A percentile compares a stretch with the other conserved stretches of the same genome.
phyloP scores from a whole-genome alignment of 306 rosid genomes.

The Pyrus communis region DNA sequence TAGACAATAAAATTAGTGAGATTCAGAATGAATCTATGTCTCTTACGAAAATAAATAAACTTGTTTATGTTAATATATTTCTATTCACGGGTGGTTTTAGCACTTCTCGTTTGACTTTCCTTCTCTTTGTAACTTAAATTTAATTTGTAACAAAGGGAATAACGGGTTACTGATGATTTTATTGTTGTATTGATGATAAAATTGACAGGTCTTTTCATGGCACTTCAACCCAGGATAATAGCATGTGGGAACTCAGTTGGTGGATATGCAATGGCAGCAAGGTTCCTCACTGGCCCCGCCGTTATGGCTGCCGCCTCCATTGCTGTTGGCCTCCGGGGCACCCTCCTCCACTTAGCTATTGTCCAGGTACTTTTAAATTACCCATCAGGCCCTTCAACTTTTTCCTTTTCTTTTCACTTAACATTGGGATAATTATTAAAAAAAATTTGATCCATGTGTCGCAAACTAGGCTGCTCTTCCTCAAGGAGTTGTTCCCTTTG shows the following conservation, averaged over 20 bases:
- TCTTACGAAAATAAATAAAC: no score
- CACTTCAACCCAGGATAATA: conserved; percentile 91
- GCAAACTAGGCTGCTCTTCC: conserved; percentile 83
- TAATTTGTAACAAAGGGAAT: no score
- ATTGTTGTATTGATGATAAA: background rate
- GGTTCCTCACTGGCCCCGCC: conserved; percentile 95
- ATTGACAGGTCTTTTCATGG: conserved; percentile 81
- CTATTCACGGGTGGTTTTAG: no score
- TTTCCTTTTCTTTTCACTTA: no score
- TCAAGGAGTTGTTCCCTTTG: conserved; percentile 96
- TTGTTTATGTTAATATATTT: no score
- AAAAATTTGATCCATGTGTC: background rate
- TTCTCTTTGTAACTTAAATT: no score
- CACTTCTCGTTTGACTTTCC: no score
- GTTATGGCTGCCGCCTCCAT: conserved; percentile 96
- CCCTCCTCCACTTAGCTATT: conserved; percentile 81
- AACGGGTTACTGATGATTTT: background rate
- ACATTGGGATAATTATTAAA: background rate
- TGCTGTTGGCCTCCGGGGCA: conserved; percentile 87
- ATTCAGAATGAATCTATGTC: no score
- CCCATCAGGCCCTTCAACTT: background rate
- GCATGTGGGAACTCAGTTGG: conserved; percentile 98
- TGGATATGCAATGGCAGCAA: conserved; percentile 81
- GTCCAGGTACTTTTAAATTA: conserved; percentile 61
- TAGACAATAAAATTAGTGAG: no score